Evolutionary conservation across 2,329 filamentous ascomycete species (phyloP).

Genomic region (Claviceps africana): DNA sequence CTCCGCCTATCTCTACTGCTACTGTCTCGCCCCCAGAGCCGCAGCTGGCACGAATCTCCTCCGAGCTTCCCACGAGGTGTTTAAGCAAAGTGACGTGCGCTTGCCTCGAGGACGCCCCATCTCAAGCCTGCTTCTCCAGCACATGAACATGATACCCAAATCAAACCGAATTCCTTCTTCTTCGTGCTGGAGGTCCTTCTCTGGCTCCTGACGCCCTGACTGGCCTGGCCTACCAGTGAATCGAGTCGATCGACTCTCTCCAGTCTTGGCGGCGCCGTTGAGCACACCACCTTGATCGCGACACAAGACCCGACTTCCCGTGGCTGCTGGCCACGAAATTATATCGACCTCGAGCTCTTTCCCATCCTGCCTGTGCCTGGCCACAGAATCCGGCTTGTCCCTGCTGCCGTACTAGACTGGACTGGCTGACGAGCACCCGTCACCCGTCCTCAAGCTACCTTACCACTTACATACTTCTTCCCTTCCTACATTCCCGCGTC

Average conservation of each 20-base stretch:
- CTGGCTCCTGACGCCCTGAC: conserved; percentile 26
- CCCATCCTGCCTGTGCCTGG: not conserved
- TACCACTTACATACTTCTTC: too few relatives aligned
- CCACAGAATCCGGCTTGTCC: not conserved
- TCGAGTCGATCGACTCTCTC: not conserved
- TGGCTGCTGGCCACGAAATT: not conserved
- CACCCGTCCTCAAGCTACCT: not conserved
- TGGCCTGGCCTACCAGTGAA: conserved; percentile 3
- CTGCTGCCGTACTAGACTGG: not conserved
- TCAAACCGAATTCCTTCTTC: conserved; percentile 22
- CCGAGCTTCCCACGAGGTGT: not conserved
- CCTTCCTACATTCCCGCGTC: too few relatives aligned
- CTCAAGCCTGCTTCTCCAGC: conserved; percentile 6
- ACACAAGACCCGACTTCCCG: not conserved
- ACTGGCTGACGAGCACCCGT: not conserved
- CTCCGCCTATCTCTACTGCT: too few relatives aligned
- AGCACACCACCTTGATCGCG: not conserved
- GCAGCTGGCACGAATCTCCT: not conserved
- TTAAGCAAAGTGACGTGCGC: not conserved
- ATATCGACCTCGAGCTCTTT: not conserved
- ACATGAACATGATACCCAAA: conserved; percentile 26
- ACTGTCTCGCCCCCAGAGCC: not conserved
- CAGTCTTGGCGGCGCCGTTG: not conserved
- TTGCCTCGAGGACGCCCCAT: conserved; percentile 3
- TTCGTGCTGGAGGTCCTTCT: conserved; percentile 26